A percentile compares a stretch with the other conserved stretches of the same genome.
phyloP scores from a whole-genome alignment of 1,284 basidiomycete genomes.

The Sporisorium exsertum region DNA sequence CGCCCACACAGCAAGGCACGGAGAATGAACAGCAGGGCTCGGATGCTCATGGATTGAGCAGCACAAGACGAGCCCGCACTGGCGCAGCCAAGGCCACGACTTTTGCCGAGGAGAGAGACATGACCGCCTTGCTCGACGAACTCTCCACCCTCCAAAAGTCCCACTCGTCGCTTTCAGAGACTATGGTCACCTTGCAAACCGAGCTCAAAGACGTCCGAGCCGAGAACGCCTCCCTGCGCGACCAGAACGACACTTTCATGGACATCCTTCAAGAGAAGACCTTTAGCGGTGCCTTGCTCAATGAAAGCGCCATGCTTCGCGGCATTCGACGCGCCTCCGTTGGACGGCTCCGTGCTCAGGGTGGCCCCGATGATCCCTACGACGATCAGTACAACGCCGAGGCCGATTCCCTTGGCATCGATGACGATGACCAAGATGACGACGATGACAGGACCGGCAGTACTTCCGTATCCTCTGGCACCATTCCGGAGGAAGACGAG shows the following conservation, averaged over 20 bases:
- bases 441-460: slow-evolving; percentile 18
- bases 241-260: slow-evolving; percentile 58
- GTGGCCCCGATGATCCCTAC: slow-evolving; percentile 37
- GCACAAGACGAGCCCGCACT: not conserved
- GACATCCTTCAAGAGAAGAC: slow-evolving; percentile 63
- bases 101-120: slow-evolving; percentile 36
- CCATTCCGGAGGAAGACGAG: slow-evolving; percentile 44
- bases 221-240: slow-evolving; percentile 46
- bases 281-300: slow-evolving; percentile 55
- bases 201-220: slow-evolving; percentile 54
- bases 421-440: slow-evolving; percentile 26
- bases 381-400: slow-evolving; percentile 41
- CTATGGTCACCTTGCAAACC: slow-evolving; percentile 47
- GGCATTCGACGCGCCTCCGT: slow-evolving; percentile 35
- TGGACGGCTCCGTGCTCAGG: slow-evolving; percentile 19
- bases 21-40: not conserved
- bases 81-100: slow-evolving; percentile 6
- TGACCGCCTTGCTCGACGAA: slow-evolving; percentile 33
- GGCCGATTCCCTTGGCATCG: slow-evolving; percentile 24
- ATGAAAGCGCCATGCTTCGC: slow-evolving; percentile 56
- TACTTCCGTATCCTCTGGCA: slow-evolving; percentile 25
- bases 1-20: not conserved
- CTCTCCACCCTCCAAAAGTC: slow-evolving; percentile 43
- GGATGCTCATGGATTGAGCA: not conserved
- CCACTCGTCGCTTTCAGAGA: slow-evolving; percentile 47